phyloP scores from a whole-genome alignment of 805 yeast species.

The Lachancea mirantina region DNA sequence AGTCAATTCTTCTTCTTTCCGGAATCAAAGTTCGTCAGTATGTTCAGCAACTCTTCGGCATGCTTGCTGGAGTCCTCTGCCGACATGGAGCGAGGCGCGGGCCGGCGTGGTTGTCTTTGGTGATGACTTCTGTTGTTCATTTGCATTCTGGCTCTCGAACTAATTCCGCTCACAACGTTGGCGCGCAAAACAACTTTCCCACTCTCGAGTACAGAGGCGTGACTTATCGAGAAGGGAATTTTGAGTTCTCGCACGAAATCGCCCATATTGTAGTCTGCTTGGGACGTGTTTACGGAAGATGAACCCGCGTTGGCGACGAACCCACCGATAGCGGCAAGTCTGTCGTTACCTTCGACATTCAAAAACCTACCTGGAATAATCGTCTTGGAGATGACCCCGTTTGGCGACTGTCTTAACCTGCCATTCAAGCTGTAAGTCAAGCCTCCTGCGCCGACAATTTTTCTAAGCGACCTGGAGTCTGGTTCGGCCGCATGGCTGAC shows the following conservation, averaged over 20 bases:
- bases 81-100: conserved; percentile 11
- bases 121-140: conserved; percentile 15
- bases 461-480: conserved; percentile 12
- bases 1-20: conserved; percentile 10
- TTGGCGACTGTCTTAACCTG: conserved; percentile 59
- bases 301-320: conserved; percentile 35
- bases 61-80: conserved; percentile 11
- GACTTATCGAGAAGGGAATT: conserved; percentile 37
- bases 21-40: conserved; percentile 9
- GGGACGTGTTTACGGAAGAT: conserved; percentile 27
- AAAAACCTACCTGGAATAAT: conserved; percentile 66
- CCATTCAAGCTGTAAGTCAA: conserved; percentile 64
- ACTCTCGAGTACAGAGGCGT: conserved; percentile 32
- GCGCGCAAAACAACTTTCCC: conserved; percentile 30
- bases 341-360: conserved; percentile 34
- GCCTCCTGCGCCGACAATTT: conserved; percentile 67
- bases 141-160: conserved; percentile 14
- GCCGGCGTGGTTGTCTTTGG: conserved; percentile 12
- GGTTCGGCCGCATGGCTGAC: conserved; percentile 9
- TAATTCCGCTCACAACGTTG: conserved; percentile 17
- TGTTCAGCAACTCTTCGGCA: conserved; percentile 17
- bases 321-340: conserved; percentile 55
- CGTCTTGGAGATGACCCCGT: conserved; percentile 49
- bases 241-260: conserved; percentile 39
- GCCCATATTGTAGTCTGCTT: conserved; percentile 31